Evolutionary conservation across 805 yeast genomes (phyloP).

Genomic region (Ogataea pignaliae): DNA sequence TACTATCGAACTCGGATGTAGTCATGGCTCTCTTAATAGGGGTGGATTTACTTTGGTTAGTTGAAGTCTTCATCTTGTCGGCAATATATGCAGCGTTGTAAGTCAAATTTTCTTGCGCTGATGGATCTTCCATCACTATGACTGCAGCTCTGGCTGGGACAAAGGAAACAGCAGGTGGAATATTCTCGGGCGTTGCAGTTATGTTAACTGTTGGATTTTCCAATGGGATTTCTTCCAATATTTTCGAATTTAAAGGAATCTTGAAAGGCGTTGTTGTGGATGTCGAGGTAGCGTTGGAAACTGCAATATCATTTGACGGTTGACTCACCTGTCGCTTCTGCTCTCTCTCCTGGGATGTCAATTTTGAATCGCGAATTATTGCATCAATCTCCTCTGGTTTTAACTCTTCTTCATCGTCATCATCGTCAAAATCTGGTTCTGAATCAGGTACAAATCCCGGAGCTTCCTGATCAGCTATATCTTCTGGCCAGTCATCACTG

Average conservation of each 20-base stretch:
- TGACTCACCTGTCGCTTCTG: background rate
- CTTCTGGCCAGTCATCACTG: conserved; percentile 41
- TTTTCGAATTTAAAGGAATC: background rate
- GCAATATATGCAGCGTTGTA: conserved; percentile 56
- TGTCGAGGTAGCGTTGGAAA: background rate
- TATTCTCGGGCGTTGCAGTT: conserved; percentile 10
- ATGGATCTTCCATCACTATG: conserved; percentile 42
- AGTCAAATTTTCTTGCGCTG: conserved; percentile 35
- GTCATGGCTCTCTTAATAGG: conserved; percentile 46
- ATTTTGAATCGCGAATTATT: conserved; percentile 5
- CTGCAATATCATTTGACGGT: background rate
- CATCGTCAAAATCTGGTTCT: conserved; percentile 27
- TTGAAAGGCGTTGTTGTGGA: background rate
- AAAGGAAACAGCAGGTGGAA: conserved; percentile 35
- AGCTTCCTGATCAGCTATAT: conserved; percentile 10
- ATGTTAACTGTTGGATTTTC: conserved; percentile 1
- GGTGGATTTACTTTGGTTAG: conserved; percentile 65
- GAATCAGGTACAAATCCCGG: conserved; percentile 18
- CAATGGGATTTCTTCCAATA: background rate
- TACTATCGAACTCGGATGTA: conserved; percentile 12
- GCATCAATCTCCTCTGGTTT: conserved; percentile 9
- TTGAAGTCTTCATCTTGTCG: conserved; percentile 46
- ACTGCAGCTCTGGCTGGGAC: conserved; percentile 66
- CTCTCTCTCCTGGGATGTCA: conserved; percentile 5
- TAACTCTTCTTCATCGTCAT: conserved; percentile 22